Evolutionary conservation across 2,329 filamentous ascomycete genomes (phyloP), one percentile per base, ranked within the genome.

Genomic region (Waltergamsia citrina): DNA sequence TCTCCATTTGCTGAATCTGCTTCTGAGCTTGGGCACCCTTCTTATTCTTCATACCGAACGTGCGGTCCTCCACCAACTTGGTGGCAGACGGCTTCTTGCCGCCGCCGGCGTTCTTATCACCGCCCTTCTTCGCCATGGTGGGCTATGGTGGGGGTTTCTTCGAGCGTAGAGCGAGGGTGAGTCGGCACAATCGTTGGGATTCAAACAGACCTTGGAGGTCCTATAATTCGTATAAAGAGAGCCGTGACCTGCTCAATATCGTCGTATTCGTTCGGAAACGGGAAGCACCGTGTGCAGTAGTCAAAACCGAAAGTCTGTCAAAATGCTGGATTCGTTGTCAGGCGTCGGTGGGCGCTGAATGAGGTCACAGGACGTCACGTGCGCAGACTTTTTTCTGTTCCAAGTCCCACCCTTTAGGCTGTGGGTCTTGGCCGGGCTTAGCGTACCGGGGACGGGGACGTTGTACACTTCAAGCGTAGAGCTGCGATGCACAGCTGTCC

Each of bases 1-100:
- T 73, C 46, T 79, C 66, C 57, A 98, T 75, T 50, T 87, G 84
- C 38, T 84, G 81, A 54, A 98, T 96, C 47, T 88, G 78, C 62
- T 80, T 94, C 64, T 96, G 85, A 36, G 87, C 90, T 34, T 77
- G 80, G 37, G 78, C 82, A 47, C 92, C 92, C 71, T 95, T 98
- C 70, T 98, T 98, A 57, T 98, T 98, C 67, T 98, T 98, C 92
- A 98, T 96, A 50, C 92, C 92, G 71, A 98, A 98, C 32, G 92
- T 94, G 67, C 90, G 92, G 69, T 98, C 92, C 42, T 92, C 86
- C 43, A 87, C 84, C 29, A 69, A 51, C 64, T 86, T 86, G 47
- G 64, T 49, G 38, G 65, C 58, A 16, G 64, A 54, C 36, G 64
- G 57, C 63, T 73, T 74, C 63, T 78, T 78, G 56, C 62, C 65